Conservation (phyloP, 2,329 filamentous ascomycete species). For the Cercospora brassicicola region DNA sequence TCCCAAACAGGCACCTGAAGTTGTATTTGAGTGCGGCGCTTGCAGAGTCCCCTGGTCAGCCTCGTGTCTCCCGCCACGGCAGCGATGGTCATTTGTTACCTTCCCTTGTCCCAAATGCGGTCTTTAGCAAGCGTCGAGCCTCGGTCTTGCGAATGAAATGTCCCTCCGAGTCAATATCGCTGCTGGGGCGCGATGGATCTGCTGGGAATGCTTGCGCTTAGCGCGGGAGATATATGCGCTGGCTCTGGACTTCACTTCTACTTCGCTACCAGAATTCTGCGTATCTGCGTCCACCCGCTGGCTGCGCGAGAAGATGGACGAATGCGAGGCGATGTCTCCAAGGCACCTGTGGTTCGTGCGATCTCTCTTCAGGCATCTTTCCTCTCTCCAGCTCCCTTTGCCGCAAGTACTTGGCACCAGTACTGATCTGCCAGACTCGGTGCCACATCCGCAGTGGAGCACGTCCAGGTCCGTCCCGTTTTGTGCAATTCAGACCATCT, state of each 20-base stretch:
- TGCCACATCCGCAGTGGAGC: not conserved
- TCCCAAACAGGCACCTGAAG: not conserved
- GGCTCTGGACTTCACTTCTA: not conserved
- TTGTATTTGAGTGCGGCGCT: slow-evolving; percentile 6
- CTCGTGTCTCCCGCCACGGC: not conserved
- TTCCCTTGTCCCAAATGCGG: slow-evolving; percentile 6
- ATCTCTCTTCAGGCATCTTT: not conserved
- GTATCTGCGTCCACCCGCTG: not conserved
- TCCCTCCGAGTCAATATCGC: not conserved
- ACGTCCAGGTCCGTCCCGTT: not conserved
- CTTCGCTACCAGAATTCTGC: not conserved
- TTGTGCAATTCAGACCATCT: not conserved
- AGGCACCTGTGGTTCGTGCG: not conserved
- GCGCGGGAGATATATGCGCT: not conserved
- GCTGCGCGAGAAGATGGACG: not conserved
- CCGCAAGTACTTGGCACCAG: not conserved
- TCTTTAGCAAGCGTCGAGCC: slow-evolving; percentile 5
- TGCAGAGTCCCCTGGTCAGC: slow-evolving; percentile 1
- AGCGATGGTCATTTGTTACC: slow-evolving; percentile 7
- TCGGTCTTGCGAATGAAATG: slow-evolving; percentile 4
- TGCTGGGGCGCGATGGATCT: not conserved
- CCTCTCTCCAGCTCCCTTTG: not conserved
- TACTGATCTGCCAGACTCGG: not conserved
- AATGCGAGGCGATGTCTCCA: not conserved
- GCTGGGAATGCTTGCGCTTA: slow-evolving; percentile 5